Evolutionary conservation across 208 protist genomes (phyloP), one percentile per base, ranked within the genome.

Genomic region (Trypanosoma cruzi): DNA sequence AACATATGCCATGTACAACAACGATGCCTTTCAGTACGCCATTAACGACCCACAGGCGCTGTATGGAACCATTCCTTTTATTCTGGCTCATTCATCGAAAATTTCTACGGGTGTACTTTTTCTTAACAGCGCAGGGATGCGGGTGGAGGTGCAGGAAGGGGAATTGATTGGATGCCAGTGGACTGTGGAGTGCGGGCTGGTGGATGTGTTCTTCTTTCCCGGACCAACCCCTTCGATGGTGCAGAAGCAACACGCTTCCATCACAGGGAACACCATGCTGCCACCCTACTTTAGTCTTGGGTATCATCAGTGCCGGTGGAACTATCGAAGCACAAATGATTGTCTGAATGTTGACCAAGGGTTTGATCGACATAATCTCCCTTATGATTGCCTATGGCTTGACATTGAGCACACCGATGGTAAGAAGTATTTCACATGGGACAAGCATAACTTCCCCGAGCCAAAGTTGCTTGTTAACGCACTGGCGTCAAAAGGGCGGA

Each of bases 371-470:
- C 84, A 99, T 74, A 88, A 98, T 79, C 97, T 99, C 67, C 98
- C 98, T 14, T 98, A 98, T 76, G 99, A 99, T 84, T 91, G 97
- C 10, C 86, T 99, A 34, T 99, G 98, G 98, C 90, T 99, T 8
- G 99, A 99, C 80, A 99, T 99, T 79, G 99, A 99, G 79, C 98
- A 99, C 83, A 99, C 98, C 0, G 88, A 99, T 81, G 89, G 88
- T 62, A 99, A 99, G 75, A 96, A 92, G 77, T 99, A 99, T 75
- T 99, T 99, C 61, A 99, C 98, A 1, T 99, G 98, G 98, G 97
- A 99, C 75, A 68, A 64, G 6, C 71, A 85, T 65, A 94, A 89
- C 50, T 99, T 99, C 79, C 95, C 98, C 28, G 93, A 97, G 22
- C 97, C 98, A 22, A 72, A 79, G 31, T 37, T 80, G 6, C 96